These are phyloP conservation scores for Penicillium sp. DNA, from an alignment of 2,329 filamentous ascomycete genomes.

Conservation along the genomic window DNA sequence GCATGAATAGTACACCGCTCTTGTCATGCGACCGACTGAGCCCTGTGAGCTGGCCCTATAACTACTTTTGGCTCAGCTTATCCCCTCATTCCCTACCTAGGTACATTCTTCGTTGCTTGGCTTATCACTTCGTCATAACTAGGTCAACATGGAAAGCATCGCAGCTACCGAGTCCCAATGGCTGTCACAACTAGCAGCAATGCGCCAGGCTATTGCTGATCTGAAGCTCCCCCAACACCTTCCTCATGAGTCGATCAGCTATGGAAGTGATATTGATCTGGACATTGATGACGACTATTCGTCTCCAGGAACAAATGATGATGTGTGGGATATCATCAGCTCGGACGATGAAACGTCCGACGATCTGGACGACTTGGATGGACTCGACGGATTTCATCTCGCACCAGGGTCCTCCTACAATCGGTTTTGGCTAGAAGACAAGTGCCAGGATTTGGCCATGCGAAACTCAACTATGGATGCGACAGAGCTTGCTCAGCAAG, in stretches of 20 bases:
- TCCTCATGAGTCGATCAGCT: slow-evolving; percentile 41
- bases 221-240: slow-evolving; percentile 58
- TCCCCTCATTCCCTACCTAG: slow-evolving; percentile 10
- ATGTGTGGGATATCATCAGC: slow-evolving; percentile 91
- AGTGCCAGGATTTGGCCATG: slow-evolving; percentile 65
- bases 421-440: slow-evolving; percentile 67
- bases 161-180: slow-evolving; percentile 61
- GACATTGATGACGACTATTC: slow-evolving; percentile 63
- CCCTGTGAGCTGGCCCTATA: slow-evolving; percentile 14
- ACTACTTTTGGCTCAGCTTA: slow-evolving; percentile 2
- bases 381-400: slow-evolving; percentile 43
- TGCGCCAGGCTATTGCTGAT: slow-evolving; percentile 79
- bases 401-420: slow-evolving; percentile 47
- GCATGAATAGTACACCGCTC: slow-evolving; percentile 14
- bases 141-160: slow-evolving; percentile 20
- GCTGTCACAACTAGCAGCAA: slow-evolving; percentile 79
- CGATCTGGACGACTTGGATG: slow-evolving; percentile 57
- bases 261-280: slow-evolving; percentile 55
- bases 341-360: slow-evolving; percentile 68
- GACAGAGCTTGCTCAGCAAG: slow-evolving; percentile 71
- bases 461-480: slow-evolving; percentile 66
- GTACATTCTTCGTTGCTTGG: not conserved
- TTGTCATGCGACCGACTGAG: slow-evolving; percentile 11
- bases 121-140: not conserved
- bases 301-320: slow-evolving; percentile 63